Conservation (phyloP, 192 early-diverging fungal species). For the Backusella australiensis region DNA sequence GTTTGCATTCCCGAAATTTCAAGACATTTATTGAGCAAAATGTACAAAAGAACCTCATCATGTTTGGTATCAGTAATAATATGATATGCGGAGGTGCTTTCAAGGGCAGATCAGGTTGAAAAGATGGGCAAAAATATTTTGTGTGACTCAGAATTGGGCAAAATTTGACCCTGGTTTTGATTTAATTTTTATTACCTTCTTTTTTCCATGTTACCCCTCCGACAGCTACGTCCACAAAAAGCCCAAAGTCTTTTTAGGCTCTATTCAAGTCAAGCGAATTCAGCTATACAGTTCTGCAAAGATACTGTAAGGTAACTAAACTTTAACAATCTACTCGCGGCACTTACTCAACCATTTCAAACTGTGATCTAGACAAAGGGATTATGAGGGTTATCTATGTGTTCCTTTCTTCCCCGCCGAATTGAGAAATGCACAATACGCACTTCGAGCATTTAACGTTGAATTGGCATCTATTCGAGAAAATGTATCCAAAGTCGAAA, state of each 20-base stretch:
- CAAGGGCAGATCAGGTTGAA: too few species aligned
- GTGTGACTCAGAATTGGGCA: neutral
- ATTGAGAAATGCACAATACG: conserved; percentile 68
- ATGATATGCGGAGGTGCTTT: too few species aligned
- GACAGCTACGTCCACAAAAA: neutral
- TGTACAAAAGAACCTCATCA: too few species aligned
- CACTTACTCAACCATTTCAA: neutral
- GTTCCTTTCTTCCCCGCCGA: conserved; percentile 73
- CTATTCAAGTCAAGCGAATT: neutral
- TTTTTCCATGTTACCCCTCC: neutral
- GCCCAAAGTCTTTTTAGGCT: neutral
- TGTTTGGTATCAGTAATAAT: too few species aligned
- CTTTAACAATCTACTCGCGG: too few species aligned
- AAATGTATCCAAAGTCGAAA: conserved; percentile 58
- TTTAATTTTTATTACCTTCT: neutral
- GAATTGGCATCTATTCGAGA: conserved; percentile 82
- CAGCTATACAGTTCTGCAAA: conserved; percentile 17
- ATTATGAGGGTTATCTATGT: conserved; percentile 79
- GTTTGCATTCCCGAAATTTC: too few species aligned
- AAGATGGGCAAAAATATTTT: neutral
- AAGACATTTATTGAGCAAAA: too few species aligned
- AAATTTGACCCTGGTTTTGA: neutral
- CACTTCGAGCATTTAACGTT: conserved; percentile 85
- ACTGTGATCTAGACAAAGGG: conserved; percentile 43
- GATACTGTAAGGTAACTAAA: conserved; percentile 18